A percentile compares a stretch with the other conserved stretches of the same genome.
Conservation (phyloP, 2,329 filamentous ascomycete species). For the Dothistroma pini region DNA sequence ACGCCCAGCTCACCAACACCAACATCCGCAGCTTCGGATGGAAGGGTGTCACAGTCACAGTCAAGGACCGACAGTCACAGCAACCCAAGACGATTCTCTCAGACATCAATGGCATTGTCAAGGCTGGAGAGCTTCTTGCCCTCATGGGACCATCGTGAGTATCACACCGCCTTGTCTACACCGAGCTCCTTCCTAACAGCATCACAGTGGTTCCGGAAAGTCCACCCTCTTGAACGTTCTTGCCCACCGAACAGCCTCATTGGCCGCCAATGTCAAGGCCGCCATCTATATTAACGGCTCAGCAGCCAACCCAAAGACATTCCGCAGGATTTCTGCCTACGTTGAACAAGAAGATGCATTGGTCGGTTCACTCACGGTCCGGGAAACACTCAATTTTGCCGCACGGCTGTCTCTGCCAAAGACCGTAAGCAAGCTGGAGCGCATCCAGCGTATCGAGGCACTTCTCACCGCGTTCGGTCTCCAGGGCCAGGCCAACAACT, state of each 20-base stretch:
- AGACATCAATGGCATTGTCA: slow-evolving; percentile 59
- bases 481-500: slow-evolving; percentile 61
- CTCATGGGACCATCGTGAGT: slow-evolving; percentile 70
- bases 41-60: slow-evolving; percentile 63
- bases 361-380: slow-evolving; percentile 74
- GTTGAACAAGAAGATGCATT: slow-evolving; percentile 87
- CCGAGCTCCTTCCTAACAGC: slow-evolving; percentile 10
- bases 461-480: slow-evolving; percentile 73
- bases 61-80: slow-evolving; percentile 67
- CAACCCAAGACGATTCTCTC: slow-evolving; percentile 60
- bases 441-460: slow-evolving; percentile 59
- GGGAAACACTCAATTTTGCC: slow-evolving; percentile 75
- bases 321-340: slow-evolving; percentile 67
- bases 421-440: slow-evolving; percentile 54
- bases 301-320: slow-evolving; percentile 49
- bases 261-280: slow-evolving; percentile 53
- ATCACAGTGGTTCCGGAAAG: slow-evolving; percentile 60
- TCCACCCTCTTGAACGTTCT: slow-evolving; percentile 80
- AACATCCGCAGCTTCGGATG: slow-evolving; percentile 64
- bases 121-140: slow-evolving; percentile 70
- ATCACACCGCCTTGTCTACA: background rate
- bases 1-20: slow-evolving; percentile 59
- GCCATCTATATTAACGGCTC: slow-evolving; percentile 62
- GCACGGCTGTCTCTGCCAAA: slow-evolving; percentile 61
- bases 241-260: slow-evolving; percentile 57